These are phyloP conservation scores for Mycoemilia scoparia DNA, from an alignment of 192 early-diverging fungal species.

Conservation along the genomic window DNA sequence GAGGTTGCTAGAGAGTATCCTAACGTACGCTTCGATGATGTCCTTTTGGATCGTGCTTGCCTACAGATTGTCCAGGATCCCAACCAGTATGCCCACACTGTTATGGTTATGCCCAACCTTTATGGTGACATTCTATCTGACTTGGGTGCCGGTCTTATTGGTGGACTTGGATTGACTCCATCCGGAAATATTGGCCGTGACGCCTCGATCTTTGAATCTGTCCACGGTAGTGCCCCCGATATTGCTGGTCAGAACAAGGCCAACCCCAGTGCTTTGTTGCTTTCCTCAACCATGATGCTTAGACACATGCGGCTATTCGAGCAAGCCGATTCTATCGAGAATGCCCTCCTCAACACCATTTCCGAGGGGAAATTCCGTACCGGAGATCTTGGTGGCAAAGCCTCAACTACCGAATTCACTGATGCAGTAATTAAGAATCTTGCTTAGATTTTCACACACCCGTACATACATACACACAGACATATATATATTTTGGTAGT, in stretches of 20 bases:
- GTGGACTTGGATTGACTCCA: constrained; percentile 93
- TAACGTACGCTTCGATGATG: constrained; percentile 75
- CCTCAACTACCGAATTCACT: constrained; percentile 70
- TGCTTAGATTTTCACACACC: too few species aligned
- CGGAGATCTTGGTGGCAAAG: constrained; percentile 75
- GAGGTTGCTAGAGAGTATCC: constrained; percentile 87
- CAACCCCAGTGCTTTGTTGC: constrained; percentile 85
- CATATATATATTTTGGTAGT: too few species aligned
- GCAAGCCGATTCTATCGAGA: constrained; percentile 71
- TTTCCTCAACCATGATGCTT: constrained; percentile 96
- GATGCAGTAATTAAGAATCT: constrained; percentile 64
- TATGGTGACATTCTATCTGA: constrained; percentile 98
- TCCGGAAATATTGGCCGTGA: constrained; percentile 97
- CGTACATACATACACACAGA: too few species aligned
- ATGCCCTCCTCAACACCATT: constrained; percentile 83
- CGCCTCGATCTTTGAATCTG: constrained; percentile 93
- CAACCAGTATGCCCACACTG: constrained; percentile 66
- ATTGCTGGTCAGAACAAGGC: constrained; percentile 94
- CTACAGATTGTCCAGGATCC: constrained; percentile 92
- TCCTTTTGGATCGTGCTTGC: constrained; percentile 87
- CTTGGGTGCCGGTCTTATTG: constrained; percentile 94
- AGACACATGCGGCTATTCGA: constrained; percentile 77
- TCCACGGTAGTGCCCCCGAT: constrained; percentile 92
- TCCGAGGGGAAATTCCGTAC: constrained; percentile 79
- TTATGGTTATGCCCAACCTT: constrained; percentile 99